Base-by-base conservation (phyloP, 2,329 filamentous ascomycete species). In the Talaromyces sp. region DNA sequence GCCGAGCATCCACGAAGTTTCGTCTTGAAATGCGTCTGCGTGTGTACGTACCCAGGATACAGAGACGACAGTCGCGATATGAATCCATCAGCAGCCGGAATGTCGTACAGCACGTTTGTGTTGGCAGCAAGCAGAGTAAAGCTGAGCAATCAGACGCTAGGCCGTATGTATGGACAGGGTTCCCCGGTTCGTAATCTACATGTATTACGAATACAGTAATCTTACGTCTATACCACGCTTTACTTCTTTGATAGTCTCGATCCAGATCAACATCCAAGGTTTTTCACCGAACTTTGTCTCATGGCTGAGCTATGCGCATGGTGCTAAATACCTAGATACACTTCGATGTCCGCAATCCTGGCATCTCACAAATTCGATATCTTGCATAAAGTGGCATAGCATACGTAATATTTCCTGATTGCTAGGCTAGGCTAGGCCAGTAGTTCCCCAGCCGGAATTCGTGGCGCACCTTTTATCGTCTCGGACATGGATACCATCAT, bases 1-100 rank as follows among this genome's bases (percentile, higher is more conserved):
- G 25, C 57, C 31, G 42, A 44, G n/a, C 5, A 28, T 18, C 58
- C 58, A 60, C 58, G 58, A 60, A 44, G 58, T 8, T 25, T 48
- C 40, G 9, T 23, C 37, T 18, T 7, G n/a, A 25, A 4, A 6
- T n/a, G n/a, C 6, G 16, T 39, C 5, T 28, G 28, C 6, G 16
- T 39, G 33, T 28, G 28, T 28, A 28, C 28, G 33, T 35, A 39
- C 14, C 5, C n/a, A n/a, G n/a, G n/a, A n/a, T 39, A n/a, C 37
- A 39, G 5, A 39, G 14, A 6, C 37, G n/a, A 37, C 35, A 39
- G 37, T n/a, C 37, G 8, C n/a, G n/a, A 18, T 18, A 40, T 31
- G 14, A 28, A 31, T 6, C 6, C 6, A 28, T 28, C 28, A 28
- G 6, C 3, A 28, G 16, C 42, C 14, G 6, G 42, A 23, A 23